These are phyloP conservation scores for Calonectria pauciramosa DNA, from an alignment of 2,329 filamentous ascomycete species.

Conservation along the genomic window DNA sequence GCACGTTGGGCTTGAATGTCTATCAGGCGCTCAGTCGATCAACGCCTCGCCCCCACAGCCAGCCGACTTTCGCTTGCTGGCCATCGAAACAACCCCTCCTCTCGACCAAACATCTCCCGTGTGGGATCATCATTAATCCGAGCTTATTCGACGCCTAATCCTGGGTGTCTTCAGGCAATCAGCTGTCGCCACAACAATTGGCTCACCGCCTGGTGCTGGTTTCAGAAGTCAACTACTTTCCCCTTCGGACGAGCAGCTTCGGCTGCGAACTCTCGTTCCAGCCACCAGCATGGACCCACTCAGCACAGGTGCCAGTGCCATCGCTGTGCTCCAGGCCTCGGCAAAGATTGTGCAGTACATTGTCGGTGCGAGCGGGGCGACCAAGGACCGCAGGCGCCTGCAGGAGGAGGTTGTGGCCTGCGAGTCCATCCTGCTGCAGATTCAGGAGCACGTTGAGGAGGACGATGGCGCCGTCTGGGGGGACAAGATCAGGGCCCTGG, in stretches of 20 bases:
- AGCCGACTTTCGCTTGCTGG: not conserved
- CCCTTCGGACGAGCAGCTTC: not conserved
- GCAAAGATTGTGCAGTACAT: not conserved
- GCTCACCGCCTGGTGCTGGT: not conserved
- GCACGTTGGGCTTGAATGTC: not conserved
- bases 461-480: not conserved
- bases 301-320: not conserved
- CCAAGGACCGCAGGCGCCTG: not conserved
- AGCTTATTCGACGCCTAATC: not conserved
- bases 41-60: not conserved
- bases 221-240: not conserved
- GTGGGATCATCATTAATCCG: constrained; percentile 6
- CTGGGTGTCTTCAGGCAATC: not conserved
- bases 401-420: not conserved
- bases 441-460: not conserved
- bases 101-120: not conserved
- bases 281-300: constrained; percentile 2
- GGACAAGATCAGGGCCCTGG: not conserved
- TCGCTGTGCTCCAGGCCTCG: not conserved
- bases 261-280: not conserved
- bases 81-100: not conserved
- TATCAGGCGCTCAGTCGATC: not conserved
- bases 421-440: constrained; percentile 1
- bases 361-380: not conserved
- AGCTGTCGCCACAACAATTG: not conserved